Evolutionary conservation across 1,139 yeast species (phyloP), one percentile per base, ranked within the genome.

Genomic region (Dujonia santamariae): DNA sequence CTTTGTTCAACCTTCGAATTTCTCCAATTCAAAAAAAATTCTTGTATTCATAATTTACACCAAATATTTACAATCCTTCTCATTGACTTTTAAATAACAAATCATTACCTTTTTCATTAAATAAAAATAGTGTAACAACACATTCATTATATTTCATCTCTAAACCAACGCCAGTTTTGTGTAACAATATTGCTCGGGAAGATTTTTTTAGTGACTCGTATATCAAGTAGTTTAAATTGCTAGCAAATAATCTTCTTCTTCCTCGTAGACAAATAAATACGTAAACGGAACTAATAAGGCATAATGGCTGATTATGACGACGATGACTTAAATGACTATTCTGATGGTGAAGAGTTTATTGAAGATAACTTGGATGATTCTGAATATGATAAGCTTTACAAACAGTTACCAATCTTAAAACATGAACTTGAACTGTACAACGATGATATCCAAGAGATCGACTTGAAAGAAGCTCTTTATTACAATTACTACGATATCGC

Each of bases 401-500:
- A 51, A 2, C 40, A 59, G 15, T 54, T 75, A 22, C 79, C 81
- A 1, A 34, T 43, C 17, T 53, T 75, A 17, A 67, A 67, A 45
- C 37, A 48, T 21, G 47, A 52, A 37, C 46, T 74, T 28, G 50
- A 45, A 17, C 54, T 56, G 14, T 72, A 67, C 47, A 65, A 66
- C 40, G 59, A 63, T n/a, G 67, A 65, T 7, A 67, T 78, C 34
- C 62, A 68, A 5, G 84, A 78, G 19, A 48, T 61, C 9, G 76
- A 72, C 31, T 57, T 84, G 40, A 75, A 78, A 45, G 84, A 80
- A 42, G 64, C 80, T 0, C 62, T 85, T 11, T 80, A 80, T 67
- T 67, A 64, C 46, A 75, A 78, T 47, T 79, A 80, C 51, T 75
- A 75, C 50, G 80, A 77, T 32, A 47, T 78, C 6, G 75, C 69